Percentiles rank a stretch among this genome's conserved stretches.
phyloP scores from a whole-genome alignment of 208 protist species.

The Trypanosoma rangeli region DNA sequence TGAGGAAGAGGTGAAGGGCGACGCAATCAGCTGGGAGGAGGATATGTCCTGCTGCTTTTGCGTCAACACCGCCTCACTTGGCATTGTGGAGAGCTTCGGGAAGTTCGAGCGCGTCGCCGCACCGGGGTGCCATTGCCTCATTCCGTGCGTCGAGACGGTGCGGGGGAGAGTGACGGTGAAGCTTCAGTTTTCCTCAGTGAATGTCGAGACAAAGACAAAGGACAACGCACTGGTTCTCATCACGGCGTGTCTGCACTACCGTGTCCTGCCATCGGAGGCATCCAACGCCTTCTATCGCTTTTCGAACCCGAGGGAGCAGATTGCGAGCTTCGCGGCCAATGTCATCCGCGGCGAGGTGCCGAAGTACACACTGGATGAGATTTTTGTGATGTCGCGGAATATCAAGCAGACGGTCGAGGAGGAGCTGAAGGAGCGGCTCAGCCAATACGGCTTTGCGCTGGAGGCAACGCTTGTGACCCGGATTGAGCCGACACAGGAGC shows the following conservation, averaged over 20 bases:
- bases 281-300: constrained; percentile 50
- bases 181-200: constrained; percentile 41
- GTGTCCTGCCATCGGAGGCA: constrained; percentile 44
- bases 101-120: constrained; percentile 42
- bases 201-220: constrained; percentile 76
- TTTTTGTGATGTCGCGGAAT: constrained; percentile 73
- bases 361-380: constrained; percentile 75
- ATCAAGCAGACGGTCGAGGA: constrained; percentile 77
- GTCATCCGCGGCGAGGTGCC: constrained; percentile 68
- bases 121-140: constrained; percentile 64
- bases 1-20: background rate
- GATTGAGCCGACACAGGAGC: constrained; percentile 57
- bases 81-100: constrained; percentile 68
- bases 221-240: constrained; percentile 86
- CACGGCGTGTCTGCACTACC: constrained; percentile 52
- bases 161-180: constrained; percentile 36
- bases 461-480: constrained; percentile 72
- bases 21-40: background rate
- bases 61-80: constrained; percentile 53
- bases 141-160: constrained; percentile 41
- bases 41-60: constrained; percentile 46
- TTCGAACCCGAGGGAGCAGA: constrained; percentile 37
- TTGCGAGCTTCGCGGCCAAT: constrained; percentile 71
- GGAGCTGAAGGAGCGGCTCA: constrained; percentile 58
- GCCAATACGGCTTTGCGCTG: constrained; percentile 69